Evolutionary conservation across 1,284 basidiomycete genomes (phyloP), one percentile per base, ranked within the genome.

Genomic region (Mycosarcoma mackinlayi): DNA sequence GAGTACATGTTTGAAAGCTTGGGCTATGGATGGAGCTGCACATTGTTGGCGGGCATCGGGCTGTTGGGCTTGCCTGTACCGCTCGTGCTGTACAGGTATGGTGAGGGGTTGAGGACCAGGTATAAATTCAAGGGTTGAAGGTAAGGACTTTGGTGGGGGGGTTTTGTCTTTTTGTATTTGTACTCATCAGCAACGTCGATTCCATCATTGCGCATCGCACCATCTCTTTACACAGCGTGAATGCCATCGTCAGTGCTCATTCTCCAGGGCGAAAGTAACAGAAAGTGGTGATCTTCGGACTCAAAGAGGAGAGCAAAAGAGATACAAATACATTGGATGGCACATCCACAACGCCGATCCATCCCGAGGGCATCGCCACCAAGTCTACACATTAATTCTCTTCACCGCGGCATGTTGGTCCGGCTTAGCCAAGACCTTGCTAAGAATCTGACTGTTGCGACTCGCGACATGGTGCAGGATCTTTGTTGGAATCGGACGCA

Each of bases 11-110:
- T 85, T 53, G 58, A 69, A n/a, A 76, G 59, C n/a, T 72, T 85
- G 6, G 84, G 84, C 3, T 86, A 84, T 78, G 85, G 84, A 1
- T 84, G 82, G 80, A 47, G 42, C 4, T 71, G 62, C 40, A 84
- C 83, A 0, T 39, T 86, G 3, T 65, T 86, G 3, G 85, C 84
- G 0, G 70, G 73, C 7, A 62, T 86, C 1, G 82, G 82, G 0
- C 24, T 84, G 11, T 27, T 83, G 2, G 85, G 83, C 0, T 51
- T 86, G 8, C 85, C 85, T 0, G 83, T 83, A 0, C 85, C 85
- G 1, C 24, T 83, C 13, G 23, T 81, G 11, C 81, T 86, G 76
- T 85, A 84, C 60, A 67, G 78, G 33, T 84, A 82, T 48, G 85
- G 85, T 0, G 77, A 78, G 53, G 45, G 59, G 0, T 62, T 86